A percentile compares a stretch with the other conserved stretches of the same genome.
Conservation (phyloP, 1,139 yeast species). For the Geotrichum fermentans region DNA sequence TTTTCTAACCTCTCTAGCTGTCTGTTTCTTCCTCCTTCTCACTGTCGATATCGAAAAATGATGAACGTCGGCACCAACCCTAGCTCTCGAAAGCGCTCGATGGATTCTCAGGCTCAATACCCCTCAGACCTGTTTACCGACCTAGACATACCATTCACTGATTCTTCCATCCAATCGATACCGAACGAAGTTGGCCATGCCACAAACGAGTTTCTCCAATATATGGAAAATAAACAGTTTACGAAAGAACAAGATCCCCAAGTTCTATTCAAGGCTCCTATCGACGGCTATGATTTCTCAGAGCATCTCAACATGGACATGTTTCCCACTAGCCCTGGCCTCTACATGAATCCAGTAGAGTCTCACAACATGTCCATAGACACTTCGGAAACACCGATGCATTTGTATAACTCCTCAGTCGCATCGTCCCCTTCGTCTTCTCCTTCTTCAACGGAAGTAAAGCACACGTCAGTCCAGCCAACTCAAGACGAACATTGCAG, state of each 20-base stretch:
- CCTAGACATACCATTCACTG: too few species aligned
- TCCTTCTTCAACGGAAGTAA: neutral
- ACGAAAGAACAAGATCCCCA: constrained; percentile 7
- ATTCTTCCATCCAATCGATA: too few species aligned
- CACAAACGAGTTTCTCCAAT: neutral
- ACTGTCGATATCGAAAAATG: too few species aligned
- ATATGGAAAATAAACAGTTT: neutral
- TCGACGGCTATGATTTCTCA: constrained; percentile 24
- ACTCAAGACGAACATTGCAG: neutral
- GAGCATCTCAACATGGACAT: constrained; percentile 29
- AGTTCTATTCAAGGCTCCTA: constrained; percentile 7
- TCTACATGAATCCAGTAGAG: neutral
- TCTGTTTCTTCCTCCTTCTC: too few species aligned
- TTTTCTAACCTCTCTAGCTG: too few species aligned
- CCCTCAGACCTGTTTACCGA: too few species aligned
- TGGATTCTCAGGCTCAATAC: too few species aligned
- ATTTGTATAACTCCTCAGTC: constrained; percentile 13
- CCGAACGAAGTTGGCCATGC: too few species aligned
- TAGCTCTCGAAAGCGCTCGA: too few species aligned
- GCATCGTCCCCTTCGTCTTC: constrained; percentile 11
- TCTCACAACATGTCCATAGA: neutral
- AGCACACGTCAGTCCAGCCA: neutral
- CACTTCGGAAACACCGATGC: neutral
- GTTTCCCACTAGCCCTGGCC: constrained; percentile 20
- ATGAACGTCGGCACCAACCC: too few species aligned